Base-by-base conservation (phyloP, 768 basidiomycete genomes). In the Podaxis mareebaensis region DNA sequence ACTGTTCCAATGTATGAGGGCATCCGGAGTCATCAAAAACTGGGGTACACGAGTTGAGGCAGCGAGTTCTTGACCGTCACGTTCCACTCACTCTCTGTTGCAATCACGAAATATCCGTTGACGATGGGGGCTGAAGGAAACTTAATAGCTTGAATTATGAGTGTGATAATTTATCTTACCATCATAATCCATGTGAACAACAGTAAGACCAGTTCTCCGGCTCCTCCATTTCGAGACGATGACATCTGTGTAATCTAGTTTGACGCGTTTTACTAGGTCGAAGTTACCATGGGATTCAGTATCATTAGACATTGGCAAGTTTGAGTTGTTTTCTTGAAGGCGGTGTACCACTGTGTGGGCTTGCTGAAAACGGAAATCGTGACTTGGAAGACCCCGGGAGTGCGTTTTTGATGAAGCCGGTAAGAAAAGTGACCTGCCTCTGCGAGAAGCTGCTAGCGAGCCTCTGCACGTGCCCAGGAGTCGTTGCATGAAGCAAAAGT, bases 1-100 rank as follows among this genome's bases (percentile, higher is more conserved):
- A 94, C 93, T 98, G 96, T 77, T 98, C 96, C 42, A 99, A 79
- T 1, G 96, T 98, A 75, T 98, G 96, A 3, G 96, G 96, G 69
- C 96, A 92, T 61, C 96, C 96, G 55, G 88, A 91, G 72, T 97
- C 96, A 76, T 96, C 83, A 76, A 97, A 96, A 72, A 96, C 95
- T 96, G 61, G 22, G 24, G 6, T 20, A 62, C 24, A 66, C 59
- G 12, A 48, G 49, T 33, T 63, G 1, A 57, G 55, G 17, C 24
- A 24, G 44, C 2, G n/a, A 10, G 15, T 17, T 6, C 22, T 2
- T 13, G 8, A 28, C 13, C 7, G 38, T 3, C 20, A 12, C 4
- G 13, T 39, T 4, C 2, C 46, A 55, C 73, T 38, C 70, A 93
- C 94, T 96, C 79, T 97, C 95, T 17, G 95, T 96, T 20, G 85